A percentile compares a stretch with the other conserved stretches of the same genome.
Evolutionary conservation across 352 stramenopile genomes (phyloP).

Genomic region (Pythium utonaiense): DNA sequence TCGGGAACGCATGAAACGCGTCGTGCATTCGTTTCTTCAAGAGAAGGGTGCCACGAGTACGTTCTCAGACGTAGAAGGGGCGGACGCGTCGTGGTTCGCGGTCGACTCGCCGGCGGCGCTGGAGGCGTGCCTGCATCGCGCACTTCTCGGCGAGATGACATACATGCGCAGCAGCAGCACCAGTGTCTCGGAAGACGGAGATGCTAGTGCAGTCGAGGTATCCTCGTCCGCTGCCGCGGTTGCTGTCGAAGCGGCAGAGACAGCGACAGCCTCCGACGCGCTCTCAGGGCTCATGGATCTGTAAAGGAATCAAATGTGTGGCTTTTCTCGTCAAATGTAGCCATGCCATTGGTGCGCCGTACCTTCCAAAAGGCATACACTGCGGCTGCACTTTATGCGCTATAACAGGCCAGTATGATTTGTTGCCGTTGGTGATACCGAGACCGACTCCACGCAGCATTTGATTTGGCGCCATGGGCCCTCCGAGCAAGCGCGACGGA

Average conservation of each 20-base stretch:
- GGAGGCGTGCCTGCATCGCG: slow-evolving; percentile 9
- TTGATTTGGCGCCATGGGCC: slow-evolving; percentile 3
- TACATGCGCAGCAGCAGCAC: not conserved
- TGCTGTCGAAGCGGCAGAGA: too few species aligned
- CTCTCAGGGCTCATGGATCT: slow-evolving; percentile 11
- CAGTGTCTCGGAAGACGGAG: slow-evolving; percentile 1
- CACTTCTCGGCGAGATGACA: slow-evolving; percentile 11
- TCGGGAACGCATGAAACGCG: not conserved
- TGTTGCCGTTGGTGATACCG: slow-evolving; percentile 23
- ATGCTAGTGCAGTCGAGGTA: not conserved
- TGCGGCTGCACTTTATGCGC: slow-evolving; percentile 6
- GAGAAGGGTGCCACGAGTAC: not conserved
- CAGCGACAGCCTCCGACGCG: not conserved
- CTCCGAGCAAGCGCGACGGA: slow-evolving; percentile 11
- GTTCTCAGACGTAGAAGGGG: not conserved
- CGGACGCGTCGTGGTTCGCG: slow-evolving; percentile 17
- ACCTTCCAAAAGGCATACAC: not conserved
- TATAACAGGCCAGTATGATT: slow-evolving; percentile 14
- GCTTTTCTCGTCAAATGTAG: slow-evolving; percentile 7
- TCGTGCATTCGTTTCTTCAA: not conserved
- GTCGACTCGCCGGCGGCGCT: not conserved
- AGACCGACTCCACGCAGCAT: slow-evolving; percentile 13
- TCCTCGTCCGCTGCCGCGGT: not conserved
- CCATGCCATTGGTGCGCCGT: slow-evolving; percentile 1
- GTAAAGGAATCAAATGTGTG: too few species aligned